Conservation (phyloP, 139 green algal genomes). For the Ulvella scutata region DNA sequence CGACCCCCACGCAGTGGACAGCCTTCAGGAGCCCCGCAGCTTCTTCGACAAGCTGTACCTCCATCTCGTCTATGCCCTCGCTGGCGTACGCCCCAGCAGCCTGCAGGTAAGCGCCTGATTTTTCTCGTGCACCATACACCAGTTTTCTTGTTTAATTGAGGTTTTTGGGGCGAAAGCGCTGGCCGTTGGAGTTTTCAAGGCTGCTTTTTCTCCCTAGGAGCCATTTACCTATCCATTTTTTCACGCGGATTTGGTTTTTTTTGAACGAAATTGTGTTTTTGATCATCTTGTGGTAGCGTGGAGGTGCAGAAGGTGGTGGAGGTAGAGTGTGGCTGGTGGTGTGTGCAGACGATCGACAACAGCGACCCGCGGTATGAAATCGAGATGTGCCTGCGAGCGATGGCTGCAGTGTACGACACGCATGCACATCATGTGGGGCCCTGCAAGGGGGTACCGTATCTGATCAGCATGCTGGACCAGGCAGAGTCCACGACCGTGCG, state of each 20-base stretch:
- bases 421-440: slow-evolving; percentile 24
- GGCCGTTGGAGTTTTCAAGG: too few relatives aligned
- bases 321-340: too few relatives aligned
- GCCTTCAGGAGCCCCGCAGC: not conserved
- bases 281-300: too few relatives aligned
- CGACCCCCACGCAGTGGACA: not conserved
- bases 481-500: slow-evolving; percentile 38
- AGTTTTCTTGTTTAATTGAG: too few relatives aligned
- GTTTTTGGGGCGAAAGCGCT: too few relatives aligned
- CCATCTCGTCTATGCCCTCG: not conserved
- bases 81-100: not conserved
- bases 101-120: not conserved
- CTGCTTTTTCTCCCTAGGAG: too few relatives aligned
- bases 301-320: too few relatives aligned
- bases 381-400: slow-evolving; percentile 66
- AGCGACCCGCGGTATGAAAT: slow-evolving; percentile 20
- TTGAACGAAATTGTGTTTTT: too few relatives aligned
- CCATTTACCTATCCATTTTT: too few relatives aligned
- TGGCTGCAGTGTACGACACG: slow-evolving; percentile 60
- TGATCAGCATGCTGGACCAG: slow-evolving; percentile 50
- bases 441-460: slow-evolving; percentile 58
- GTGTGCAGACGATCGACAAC: not conserved
- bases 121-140: too few relatives aligned
- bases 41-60: slow-evolving; percentile 5
- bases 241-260: too few relatives aligned